Evolutionary conservation across 495 filamentous ascomycete species (phyloP), one percentile per base, ranked within the genome.

Genomic region (Xylaria castorea): DNA sequence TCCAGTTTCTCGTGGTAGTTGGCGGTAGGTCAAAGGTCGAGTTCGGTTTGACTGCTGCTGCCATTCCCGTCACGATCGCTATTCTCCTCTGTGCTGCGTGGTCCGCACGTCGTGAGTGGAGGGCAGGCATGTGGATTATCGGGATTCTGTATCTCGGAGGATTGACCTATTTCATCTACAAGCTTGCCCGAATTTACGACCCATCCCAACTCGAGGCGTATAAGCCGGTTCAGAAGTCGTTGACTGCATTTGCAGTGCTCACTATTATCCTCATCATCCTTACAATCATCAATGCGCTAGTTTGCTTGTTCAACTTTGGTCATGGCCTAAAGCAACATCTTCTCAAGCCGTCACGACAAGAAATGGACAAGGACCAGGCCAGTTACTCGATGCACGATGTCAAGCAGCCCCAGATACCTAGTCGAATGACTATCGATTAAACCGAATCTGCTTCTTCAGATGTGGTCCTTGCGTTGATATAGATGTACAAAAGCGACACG

Each of bases 101-200:
- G 81, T 95, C 92, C 78, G 93, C 93, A 25, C 91, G 92, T 63
- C 90, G 91, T 70, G 96, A 99, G 82, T 93, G 87, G 79, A 88
- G 88, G 48, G n/a, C 85, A 4, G 93, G 94, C 76, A 96, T 97
- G 91, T 81, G 89, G 58, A 71, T 84, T 74, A 89, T 93, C 75
- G 96, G 98, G 76, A 85, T 94, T 57, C 87, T 97, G 25, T 97
- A 97, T 82, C 94, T 97, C 77, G 94, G 90, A 65, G 95, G 90
- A 48, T 87, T 98, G 75, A 94, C 92, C 62, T 99, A 98, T 83
- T 99, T 99, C 87, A 87, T 97, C 78, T 99, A 98, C 90, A 99
- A 99, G 86, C 89, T 98, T 34, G 90, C 94, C 68, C 94, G 96
- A 78, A 99, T 99, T 91, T 99, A 97, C 84, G 87, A 89, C 71